phyloP scores from a whole-genome alignment of 169 alveolate genomes.

The Plasmodium sp. region DNA sequence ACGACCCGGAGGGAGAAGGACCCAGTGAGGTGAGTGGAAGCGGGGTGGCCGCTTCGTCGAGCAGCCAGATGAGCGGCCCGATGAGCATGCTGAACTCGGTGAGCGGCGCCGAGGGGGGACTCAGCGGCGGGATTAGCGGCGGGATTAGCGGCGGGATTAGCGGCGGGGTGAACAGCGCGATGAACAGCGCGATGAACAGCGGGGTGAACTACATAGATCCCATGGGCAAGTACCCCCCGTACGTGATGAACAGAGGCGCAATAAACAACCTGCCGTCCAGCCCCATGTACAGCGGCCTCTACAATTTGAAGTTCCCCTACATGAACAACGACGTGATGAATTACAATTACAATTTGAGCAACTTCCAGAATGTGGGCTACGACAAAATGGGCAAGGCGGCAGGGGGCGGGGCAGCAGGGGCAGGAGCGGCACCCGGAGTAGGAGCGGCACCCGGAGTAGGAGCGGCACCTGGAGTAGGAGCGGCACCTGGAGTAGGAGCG shows the following conservation, averaged over 20 bases:
- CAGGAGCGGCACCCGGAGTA: not conserved
- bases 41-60: not conserved
- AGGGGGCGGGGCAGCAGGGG: not conserved
- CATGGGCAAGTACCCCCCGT: slow-evolving; percentile 16
- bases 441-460: too few species aligned
- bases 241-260: not conserved
- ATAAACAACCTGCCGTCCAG: not conserved
- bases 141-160: not conserved
- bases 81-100: not conserved
- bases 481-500: not conserved
- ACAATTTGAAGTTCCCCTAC: slow-evolving; percentile 48
- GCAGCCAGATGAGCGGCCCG: not conserved
- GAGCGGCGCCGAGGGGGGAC: not conserved
- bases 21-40: not conserved
- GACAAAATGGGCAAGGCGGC: slow-evolving; percentile 15
- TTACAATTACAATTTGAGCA: slow-evolving; percentile 38
- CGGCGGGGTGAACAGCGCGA: not conserved
- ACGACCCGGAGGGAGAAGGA: not conserved
- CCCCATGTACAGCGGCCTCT: slow-evolving; percentile 17
- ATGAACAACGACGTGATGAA: slow-evolving; percentile 54
- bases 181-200: not conserved
- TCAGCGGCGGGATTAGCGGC: not conserved
- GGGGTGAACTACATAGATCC: slow-evolving; percentile 3
- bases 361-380: slow-evolving; percentile 13
- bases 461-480: not conserved